Percentiles rank a stretch among this genome's conserved stretches.
Evolutionary conservation across 1,139 yeast genomes (phyloP).

Genomic region (Wickerhamomyces sp.): DNA sequence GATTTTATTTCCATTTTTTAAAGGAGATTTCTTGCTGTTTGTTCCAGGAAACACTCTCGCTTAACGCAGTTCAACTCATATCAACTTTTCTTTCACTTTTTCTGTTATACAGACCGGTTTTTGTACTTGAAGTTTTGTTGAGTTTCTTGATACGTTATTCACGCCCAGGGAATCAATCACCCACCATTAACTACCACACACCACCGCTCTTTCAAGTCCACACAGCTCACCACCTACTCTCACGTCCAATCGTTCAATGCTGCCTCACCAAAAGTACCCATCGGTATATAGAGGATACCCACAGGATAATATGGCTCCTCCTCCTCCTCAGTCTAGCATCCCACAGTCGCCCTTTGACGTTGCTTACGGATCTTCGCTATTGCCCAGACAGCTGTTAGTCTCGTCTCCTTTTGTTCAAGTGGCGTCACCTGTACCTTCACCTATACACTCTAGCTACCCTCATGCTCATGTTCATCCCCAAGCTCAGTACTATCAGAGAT

Average conservation of each 20-base stretch:
- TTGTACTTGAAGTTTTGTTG: not conserved
- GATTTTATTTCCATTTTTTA: no score
- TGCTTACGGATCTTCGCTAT: slow-evolving; percentile 54
- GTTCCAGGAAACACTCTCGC: not conserved
- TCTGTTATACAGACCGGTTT: not conserved
- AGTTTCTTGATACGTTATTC: not conserved
- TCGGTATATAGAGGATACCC: slow-evolving; percentile 19
- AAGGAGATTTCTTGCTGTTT: not conserved
- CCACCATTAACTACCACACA: not conserved
- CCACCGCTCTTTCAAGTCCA: no score
- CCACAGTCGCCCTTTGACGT: slow-evolving; percentile 51
- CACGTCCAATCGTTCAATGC: slow-evolving; percentile 8
- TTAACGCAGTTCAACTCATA: not conserved
- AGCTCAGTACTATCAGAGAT: slow-evolving; percentile 4
- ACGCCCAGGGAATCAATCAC: not conserved
- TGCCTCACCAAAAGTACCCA: slow-evolving; percentile 22
- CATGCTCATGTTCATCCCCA: slow-evolving; percentile 3
- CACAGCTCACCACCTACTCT: no score
- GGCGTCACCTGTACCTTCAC: slow-evolving; percentile 28
- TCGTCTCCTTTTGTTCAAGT: slow-evolving; percentile 64
- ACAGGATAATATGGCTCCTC: slow-evolving; percentile 11
- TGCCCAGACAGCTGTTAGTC: slow-evolving; percentile 64
- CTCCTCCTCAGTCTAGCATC: slow-evolving; percentile 10
- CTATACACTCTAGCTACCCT: slow-evolving; percentile 11
- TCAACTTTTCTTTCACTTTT: not conserved